These are phyloP conservation scores for Microsporum audouinii DNA, from an alignment of 2,329 filamentous ascomycete species.

Conservation along the genomic window DNA sequence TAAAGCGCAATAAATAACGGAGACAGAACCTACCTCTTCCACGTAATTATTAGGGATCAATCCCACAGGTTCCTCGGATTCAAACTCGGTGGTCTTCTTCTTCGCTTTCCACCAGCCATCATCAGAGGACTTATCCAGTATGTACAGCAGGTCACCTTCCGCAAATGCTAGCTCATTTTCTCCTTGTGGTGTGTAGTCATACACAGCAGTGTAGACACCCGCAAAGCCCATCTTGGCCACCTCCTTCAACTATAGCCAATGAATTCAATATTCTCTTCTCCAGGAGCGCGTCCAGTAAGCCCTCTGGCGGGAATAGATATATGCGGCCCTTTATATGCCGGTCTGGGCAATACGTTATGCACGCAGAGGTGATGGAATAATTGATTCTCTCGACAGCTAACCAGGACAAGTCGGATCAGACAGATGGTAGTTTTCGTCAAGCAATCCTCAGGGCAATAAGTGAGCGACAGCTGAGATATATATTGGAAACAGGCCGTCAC, in stretches of 20 bases:
- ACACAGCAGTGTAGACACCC: conserved; percentile 79
- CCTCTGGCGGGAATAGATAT: not conserved
- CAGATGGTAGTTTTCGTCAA: not conserved
- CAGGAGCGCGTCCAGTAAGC: not conserved
- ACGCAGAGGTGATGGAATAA: not conserved
- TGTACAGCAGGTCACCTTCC: conserved; percentile 80
- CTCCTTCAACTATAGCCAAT: conserved; percentile 3
- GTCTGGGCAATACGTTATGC: not conserved
- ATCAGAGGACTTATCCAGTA: conserved; percentile 67
- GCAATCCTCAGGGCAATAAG: not conserved
- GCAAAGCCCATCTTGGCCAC: conserved; percentile 65
- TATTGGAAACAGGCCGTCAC: not conserved
- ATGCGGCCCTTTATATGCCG: not conserved
- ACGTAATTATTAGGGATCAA: conserved; percentile 92
- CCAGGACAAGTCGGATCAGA: not conserved
- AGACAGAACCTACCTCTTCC: conserved; percentile 58
- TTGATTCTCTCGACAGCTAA: not conserved
- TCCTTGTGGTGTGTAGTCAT: conserved; percentile 81
- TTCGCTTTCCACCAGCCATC: conserved; percentile 95
- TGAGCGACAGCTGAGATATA: not conserved
- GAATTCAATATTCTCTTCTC: not conserved
- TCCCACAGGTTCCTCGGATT: conserved; percentile 83
- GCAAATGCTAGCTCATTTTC: conserved; percentile 73
- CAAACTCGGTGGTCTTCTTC: conserved; percentile 70
- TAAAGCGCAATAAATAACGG: not conserved